Base-by-base conservation (phyloP, 1,284 basidiomycete species). In the Cutaneotrichosporon arboriforme region DNA sequence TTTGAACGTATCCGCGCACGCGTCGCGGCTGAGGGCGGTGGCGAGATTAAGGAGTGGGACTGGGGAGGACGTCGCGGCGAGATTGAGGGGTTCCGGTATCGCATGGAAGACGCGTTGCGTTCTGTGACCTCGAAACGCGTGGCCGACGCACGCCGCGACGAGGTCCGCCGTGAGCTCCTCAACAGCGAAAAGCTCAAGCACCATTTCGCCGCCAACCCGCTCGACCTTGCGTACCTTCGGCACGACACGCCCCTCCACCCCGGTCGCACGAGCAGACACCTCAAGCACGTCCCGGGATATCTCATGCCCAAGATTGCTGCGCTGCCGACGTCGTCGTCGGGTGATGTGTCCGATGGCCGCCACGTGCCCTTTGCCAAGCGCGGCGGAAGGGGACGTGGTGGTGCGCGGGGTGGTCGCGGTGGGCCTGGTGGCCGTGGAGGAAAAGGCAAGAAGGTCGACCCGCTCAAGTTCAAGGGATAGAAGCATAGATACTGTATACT, bases 181-280 rank as follows among this genome's bases (percentile, higher is more conserved):
- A 94, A 96, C 69, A 91, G 88, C 45, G 90, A 96, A 64, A 97
- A 94, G 75, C 81, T 98, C 52, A 97, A 97, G 89, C 88, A 92
- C 2, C 94, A 98, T 74, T 98, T 98, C 59, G 93, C 97, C 66
- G 93, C 97, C 66, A 94, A 98, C 68, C 96, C 96, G 0, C 79
- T 90, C 8, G 94, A 97, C 69, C 79, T 97, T 17, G 90, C 91
- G 49, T 97, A 86, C 70, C 78, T 98, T 31, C 84, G 90, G 7
- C 96, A 98, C 74, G 96, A 99, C 74, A 91, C 92, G 63, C 87
- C 92, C 2, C 77, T 97, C 12, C 89, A 94, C 67, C 88, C 90
- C 0, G 86, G 86, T 18, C 80, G 91, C 37, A 80, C 93, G 10
- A 90, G 93, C 68, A 77, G 87, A 2, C 94, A 98, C 68, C 87